Conservation (phyloP, 2,329 filamentous ascomycete genomes). For the Penicillium griseofulvum region DNA sequence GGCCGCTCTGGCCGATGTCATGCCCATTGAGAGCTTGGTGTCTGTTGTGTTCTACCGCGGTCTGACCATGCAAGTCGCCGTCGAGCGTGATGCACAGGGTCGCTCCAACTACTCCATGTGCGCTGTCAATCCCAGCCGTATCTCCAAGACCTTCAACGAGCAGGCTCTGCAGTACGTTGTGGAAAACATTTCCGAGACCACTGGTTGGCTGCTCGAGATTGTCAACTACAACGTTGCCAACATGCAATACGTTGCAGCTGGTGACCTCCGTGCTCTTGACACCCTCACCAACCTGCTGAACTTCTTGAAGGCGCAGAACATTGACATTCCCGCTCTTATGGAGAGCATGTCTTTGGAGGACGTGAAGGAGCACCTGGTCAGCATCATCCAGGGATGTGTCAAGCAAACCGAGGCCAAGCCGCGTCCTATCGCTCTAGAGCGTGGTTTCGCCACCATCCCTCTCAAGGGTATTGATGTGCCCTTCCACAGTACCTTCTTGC, state of each 20-base stretch:
- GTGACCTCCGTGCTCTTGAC: conserved; percentile 65
- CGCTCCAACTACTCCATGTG: conserved; percentile 68
- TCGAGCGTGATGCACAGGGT: conserved; percentile 10
- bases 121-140: conserved; percentile 95
- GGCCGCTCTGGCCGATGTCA: conserved; percentile 92
- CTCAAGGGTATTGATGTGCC: conserved; percentile 97
- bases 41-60: conserved; percentile 98
- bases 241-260: conserved; percentile 67
- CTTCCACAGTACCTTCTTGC: conserved; percentile 98
- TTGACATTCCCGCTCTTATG: conserved; percentile 93
- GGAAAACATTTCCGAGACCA: conserved; percentile 89
- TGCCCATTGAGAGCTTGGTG: conserved; percentile 98
- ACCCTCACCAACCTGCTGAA: conserved; percentile 78
- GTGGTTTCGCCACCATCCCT: conserved; percentile 94
- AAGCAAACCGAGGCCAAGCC: conserved; percentile 87
- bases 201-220: conserved; percentile 94
- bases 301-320: conserved; percentile 93
- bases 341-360: conserved; percentile 82
- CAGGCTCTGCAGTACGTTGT: conserved; percentile 95
- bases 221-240: conserved; percentile 87
- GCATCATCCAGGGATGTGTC: conserved; percentile 87
- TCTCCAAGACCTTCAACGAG: conserved; percentile 98
- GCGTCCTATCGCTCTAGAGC: conserved; percentile 80
- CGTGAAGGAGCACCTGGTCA: conserved; percentile 81
- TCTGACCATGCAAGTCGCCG: conserved; percentile 11